Base-by-base conservation (phyloP, 371 early-diverging fungal genomes). In the Saksenaea oblongispora region DNA sequence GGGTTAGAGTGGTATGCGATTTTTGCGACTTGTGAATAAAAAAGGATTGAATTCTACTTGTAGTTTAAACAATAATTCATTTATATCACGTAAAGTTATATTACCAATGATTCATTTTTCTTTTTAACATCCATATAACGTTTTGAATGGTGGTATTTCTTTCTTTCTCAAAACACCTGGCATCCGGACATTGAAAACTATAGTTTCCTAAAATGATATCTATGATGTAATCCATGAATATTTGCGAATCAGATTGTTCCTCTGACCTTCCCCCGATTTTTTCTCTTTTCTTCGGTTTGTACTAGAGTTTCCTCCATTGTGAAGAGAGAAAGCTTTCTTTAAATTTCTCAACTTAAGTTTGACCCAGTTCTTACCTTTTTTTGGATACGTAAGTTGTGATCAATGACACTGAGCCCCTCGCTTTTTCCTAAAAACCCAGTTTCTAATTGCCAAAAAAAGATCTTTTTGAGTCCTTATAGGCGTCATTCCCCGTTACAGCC, bases 271-370 rank as follows among this genome's bases (percentile, higher is more conserved):
- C 51, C 22, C 51, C 22, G 51, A 47, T 47, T 47, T 22, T 47
- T 47, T 47, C 22, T 47, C 51, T 47, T 47, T 47, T 47, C 51
- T 47, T 47, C 51, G 51, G 51, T 47, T 47, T 47, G 10, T 8
- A 18, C 10, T 22, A 18, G 22, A 47, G 18, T 22, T 47, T 47
- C 22, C 51, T 47, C 11, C n/a, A 22, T 22, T 26, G 17, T 47
- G 22, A 17, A 22, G 51, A 47, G 51, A 26, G 10, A 4, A 22
- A 18, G 18, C 22, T 47, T 47, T 47, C 22, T 39, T 39, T 39
- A 3, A 39, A 31, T 31, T 31, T 31, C 39, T 39, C 0, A 47
- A n/a, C 51, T 47, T 47, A 22, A 31, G 31, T 31, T 31, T 2
- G 31, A 31, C 31, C 18, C 51, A 47, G 17, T 47, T 47, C 9